phyloP scores from a whole-genome alignment of 73 alveolate genomes.

The Loxodes magnus region DNA sequence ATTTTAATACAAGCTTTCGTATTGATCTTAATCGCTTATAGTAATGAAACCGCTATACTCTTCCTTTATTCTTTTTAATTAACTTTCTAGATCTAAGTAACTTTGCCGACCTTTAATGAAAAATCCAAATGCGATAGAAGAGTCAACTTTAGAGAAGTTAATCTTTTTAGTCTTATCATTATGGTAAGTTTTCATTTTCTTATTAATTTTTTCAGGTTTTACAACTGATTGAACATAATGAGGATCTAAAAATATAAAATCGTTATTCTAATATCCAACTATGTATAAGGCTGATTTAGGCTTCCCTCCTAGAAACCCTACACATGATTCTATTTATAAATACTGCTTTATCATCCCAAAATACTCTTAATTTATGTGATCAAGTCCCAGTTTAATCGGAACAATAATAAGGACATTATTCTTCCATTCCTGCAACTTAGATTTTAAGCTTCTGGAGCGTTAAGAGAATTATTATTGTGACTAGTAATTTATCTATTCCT shows the following conservation, averaged over 20 bases:
- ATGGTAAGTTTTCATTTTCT: neutral
- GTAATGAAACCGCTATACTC: too few relatives aligned
- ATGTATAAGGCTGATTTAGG: constrained; percentile 72
- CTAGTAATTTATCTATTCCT: too few relatives aligned
- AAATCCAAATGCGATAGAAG: constrained; percentile 3
- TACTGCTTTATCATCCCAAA: constrained; percentile 15
- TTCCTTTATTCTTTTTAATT: too few relatives aligned
- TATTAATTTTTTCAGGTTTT: neutral
- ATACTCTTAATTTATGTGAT: constrained; percentile 34
- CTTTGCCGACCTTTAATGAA: neutral
- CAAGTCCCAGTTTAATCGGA: constrained; percentile 46
- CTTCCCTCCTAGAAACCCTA: constrained; percentile 88
- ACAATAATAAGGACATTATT: constrained; percentile 16
- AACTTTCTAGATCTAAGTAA: too few relatives aligned
- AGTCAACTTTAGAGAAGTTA: neutral
- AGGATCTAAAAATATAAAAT: constrained; percentile 73
- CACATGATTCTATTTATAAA: constrained; percentile 29
- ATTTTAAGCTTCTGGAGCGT: too few relatives aligned
- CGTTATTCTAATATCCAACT: constrained; percentile 60
- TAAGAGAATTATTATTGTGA: too few relatives aligned
- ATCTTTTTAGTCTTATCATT: neutral
- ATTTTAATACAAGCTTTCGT: too few relatives aligned
- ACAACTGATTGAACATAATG: constrained; percentile 59
- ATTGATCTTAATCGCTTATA: too few relatives aligned
- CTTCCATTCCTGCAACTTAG: neutral